phyloP scores from a whole-genome alignment of 768 basidiomycete species.

The Termitomyces sp. region DNA sequence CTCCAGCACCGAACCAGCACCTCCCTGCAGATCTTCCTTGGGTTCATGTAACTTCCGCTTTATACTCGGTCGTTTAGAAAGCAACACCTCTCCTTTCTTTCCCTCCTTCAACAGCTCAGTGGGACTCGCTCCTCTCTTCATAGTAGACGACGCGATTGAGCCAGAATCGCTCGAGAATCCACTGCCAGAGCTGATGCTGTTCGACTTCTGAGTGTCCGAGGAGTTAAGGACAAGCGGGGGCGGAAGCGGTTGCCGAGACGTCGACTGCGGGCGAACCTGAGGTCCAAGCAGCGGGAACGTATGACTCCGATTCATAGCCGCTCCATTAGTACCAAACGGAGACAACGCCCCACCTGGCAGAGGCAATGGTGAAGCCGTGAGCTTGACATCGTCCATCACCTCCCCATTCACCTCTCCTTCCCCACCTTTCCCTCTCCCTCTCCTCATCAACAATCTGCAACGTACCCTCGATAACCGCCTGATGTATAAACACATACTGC shows the following conservation, averaged over 20 bases:
- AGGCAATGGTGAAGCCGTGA: not conserved
- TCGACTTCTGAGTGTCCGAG: not conserved
- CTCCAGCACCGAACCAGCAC: not conserved
- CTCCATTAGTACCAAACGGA: not conserved
- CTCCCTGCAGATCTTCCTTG: not conserved
- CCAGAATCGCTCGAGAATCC: conserved; percentile 10
- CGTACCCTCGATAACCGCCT: conserved; percentile 78
- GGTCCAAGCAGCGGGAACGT: not conserved
- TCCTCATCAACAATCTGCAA: conserved; percentile 73
- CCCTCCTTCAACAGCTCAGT: conserved; percentile 66
- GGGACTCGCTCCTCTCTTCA: conserved; percentile 70
- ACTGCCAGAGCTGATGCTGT: not conserved
- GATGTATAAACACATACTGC: conserved; percentile 93
- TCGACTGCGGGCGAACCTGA: not conserved
- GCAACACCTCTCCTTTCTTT: conserved; percentile 48
- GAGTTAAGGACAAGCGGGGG: not conserved
- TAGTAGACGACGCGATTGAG: conserved; percentile 33
- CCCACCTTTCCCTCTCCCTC: conserved; percentile 13
- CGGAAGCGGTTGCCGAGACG: conserved; percentile 2
- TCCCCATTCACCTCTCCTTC: conserved; percentile 11
- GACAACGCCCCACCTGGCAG: not conserved
- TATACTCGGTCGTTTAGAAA: conserved; percentile 66
- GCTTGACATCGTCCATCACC: not conserved
- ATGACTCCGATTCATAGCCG: not conserved
- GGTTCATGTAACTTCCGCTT: conserved; percentile 35